These are phyloP conservation scores for Cyclotella cryptica DNA, from an alignment of 108 stramenopile species.

Conservation along the genomic window DNA sequence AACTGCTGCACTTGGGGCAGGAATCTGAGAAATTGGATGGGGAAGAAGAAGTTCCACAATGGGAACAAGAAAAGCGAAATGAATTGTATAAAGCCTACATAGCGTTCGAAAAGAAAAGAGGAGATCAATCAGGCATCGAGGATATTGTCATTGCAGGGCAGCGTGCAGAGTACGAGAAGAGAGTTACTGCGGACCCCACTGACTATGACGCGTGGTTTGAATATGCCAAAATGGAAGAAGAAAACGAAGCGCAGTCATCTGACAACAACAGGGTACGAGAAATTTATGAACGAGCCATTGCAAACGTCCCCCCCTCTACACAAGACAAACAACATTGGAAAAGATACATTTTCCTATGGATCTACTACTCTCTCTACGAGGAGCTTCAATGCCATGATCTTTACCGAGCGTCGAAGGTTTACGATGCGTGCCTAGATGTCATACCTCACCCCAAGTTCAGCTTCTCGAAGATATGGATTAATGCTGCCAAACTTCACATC, in stretches of 20 bases:
- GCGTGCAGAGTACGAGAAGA: conserved; percentile 87
- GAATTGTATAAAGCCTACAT: conserved; percentile 95
- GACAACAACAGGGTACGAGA: conserved; percentile 70
- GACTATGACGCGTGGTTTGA: conserved; percentile 99
- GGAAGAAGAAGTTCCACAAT: conserved; percentile 63
- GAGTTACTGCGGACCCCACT: conserved; percentile 76
- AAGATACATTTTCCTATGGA: conserved; percentile 98
- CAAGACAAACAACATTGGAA: conserved; percentile 95
- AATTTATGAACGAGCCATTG: conserved; percentile 96
- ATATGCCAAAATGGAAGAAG: conserved; percentile 94
- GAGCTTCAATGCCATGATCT: conserved; percentile 86
- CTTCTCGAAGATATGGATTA: conserved; percentile 97
- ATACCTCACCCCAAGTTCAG: conserved; percentile 96
- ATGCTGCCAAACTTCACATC: conserved; percentile 95
- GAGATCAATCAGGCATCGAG: conserved; percentile 91
- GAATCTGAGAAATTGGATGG: conserved; percentile 51
- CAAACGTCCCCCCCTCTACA: conserved; percentile 87
- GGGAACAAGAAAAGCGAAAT: conserved; percentile 82
- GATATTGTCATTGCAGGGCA: conserved; percentile 87
- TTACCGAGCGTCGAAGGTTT: conserved; percentile 87
- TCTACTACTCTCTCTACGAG: conserved; percentile 96
- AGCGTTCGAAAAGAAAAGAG: conserved; percentile 98
- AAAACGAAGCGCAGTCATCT: conserved; percentile 47
- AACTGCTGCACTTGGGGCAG: conserved; percentile 76
- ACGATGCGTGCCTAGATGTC: conserved; percentile 84